phyloP scores from a whole-genome alignment of 352 stramenopile species.

The Globisporangium takayamanum region DNA sequence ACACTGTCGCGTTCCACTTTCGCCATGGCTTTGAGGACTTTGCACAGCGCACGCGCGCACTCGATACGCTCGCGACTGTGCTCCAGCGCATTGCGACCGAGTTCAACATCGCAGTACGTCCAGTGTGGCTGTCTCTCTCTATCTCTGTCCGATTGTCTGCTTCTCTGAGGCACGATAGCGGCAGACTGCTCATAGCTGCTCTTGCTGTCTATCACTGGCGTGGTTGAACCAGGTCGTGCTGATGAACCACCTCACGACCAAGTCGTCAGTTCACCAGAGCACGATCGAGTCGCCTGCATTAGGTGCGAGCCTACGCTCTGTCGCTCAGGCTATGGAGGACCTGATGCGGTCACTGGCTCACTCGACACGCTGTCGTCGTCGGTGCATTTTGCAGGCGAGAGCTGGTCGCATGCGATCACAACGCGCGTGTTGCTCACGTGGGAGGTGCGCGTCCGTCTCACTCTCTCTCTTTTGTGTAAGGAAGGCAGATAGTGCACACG shows the following conservation, averaged over 20 bases:
- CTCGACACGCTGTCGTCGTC: neutral
- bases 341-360: neutral
- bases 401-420: slow-evolving; percentile 57
- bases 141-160: neutral
- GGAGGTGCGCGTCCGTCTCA: slow-evolving; percentile 34
- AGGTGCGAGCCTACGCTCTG: slow-evolving; percentile 8
- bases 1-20: slow-evolving; percentile 94
- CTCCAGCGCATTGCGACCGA: slow-evolving; percentile 57
- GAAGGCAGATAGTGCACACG: neutral
- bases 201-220: neutral
- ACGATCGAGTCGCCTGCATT: slow-evolving; percentile 21
- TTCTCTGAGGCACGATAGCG: neutral
- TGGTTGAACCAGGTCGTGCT: slow-evolving; percentile 35
- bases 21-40: slow-evolving; percentile 82
- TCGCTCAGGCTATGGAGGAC: neutral
- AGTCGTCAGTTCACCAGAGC: slow-evolving; percentile 16
- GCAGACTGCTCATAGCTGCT: neutral
- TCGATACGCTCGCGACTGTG: slow-evolving; percentile 69
- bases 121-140: neutral
- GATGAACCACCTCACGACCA: slow-evolving; percentile 72
- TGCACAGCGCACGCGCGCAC: slow-evolving; percentile 39
- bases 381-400: slow-evolving; percentile 36
- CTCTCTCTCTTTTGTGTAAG: neutral
- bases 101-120: slow-evolving; percentile 44
- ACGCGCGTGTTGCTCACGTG: slow-evolving; percentile 59